phyloP scores from a whole-genome alignment of 768 basidiomycete species.

The Tylopilus felleus region DNA sequence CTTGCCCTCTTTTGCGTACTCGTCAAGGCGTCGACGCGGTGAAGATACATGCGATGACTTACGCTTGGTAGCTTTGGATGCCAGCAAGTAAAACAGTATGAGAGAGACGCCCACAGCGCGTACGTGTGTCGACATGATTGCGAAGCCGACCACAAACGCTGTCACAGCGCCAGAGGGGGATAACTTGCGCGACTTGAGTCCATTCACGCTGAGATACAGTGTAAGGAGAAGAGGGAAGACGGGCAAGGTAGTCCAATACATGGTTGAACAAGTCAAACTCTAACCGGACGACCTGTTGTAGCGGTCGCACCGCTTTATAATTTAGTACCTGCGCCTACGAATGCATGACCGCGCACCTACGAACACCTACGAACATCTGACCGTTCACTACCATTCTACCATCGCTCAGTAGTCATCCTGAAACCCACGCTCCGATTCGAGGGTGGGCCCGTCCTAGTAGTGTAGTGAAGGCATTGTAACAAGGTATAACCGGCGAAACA shows the following conservation, averaged over 20 bases:
- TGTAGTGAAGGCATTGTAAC: no score
- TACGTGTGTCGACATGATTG: slow-evolving; percentile 65
- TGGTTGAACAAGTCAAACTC: no score
- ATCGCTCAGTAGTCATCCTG: no score
- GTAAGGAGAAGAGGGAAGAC: slow-evolving; percentile 47
- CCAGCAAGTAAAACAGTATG: slow-evolving; percentile 76
- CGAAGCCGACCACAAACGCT: slow-evolving; percentile 73
- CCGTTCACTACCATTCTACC: no score
- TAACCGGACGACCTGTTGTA: no score
- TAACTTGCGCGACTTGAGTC: slow-evolving; percentile 69
- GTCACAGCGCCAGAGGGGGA: slow-evolving; percentile 73
- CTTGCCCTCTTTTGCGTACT: slow-evolving; percentile 55
- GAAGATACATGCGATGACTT: slow-evolving; percentile 21
- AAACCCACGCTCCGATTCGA: no score
- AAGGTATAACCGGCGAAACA: no score
- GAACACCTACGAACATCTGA: no score
- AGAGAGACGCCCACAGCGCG: slow-evolving; percentile 63
- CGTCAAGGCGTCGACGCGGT: background rate
- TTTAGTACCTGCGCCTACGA: no score
- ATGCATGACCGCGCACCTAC: no score
- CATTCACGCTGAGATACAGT: slow-evolving; percentile 59
- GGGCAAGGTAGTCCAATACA: slow-evolving; percentile 32
- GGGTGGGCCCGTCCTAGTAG: no score
- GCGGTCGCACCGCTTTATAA: no score
- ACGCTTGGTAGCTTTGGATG: slow-evolving; percentile 83